phyloP scores from a whole-genome alignment of 805 yeast species.

The Starmerella powellii region DNA sequence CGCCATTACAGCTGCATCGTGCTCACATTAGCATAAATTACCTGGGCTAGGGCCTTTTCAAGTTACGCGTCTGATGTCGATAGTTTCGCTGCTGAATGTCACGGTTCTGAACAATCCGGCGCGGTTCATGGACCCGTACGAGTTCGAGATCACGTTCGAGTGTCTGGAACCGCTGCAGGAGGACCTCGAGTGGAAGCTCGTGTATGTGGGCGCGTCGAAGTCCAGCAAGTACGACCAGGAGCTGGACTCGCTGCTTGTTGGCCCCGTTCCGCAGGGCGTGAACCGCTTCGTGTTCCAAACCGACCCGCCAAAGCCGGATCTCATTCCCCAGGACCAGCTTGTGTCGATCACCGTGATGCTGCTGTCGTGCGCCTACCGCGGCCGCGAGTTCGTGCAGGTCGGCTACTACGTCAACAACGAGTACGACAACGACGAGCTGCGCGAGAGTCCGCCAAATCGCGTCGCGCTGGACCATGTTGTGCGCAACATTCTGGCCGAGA shows the following conservation, averaged over 20 bases:
- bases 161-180: conserved; percentile 84
- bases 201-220: conserved; percentile 91
- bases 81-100: conserved; percentile 82
- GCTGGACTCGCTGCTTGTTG: conserved; percentile 88
- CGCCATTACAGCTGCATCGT: too few relatives aligned
- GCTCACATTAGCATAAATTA: too few relatives aligned
- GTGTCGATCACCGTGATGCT: conserved; percentile 91
- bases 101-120: conserved; percentile 93
- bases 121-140: conserved; percentile 80
- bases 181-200: conserved; percentile 93
- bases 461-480: conserved; percentile 91
- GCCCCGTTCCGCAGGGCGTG: conserved; percentile 96
- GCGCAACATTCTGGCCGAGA: conserved; percentile 88
- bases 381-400: conserved; percentile 88
- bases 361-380: conserved; percentile 84
- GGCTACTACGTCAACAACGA: conserved; percentile 98
- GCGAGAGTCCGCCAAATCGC: conserved; percentile 87
- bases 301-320: conserved; percentile 92
- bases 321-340: conserved; percentile 90
- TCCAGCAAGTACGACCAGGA: conserved; percentile 95
- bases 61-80: conserved; percentile 48
- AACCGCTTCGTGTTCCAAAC: conserved; percentile 87
- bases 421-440: conserved; percentile 81
- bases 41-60: neutral
- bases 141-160: conserved; percentile 94